Conservation (phyloP, 176 grass and related monocot genomes). For the Pontederia paniculata region DNA sequence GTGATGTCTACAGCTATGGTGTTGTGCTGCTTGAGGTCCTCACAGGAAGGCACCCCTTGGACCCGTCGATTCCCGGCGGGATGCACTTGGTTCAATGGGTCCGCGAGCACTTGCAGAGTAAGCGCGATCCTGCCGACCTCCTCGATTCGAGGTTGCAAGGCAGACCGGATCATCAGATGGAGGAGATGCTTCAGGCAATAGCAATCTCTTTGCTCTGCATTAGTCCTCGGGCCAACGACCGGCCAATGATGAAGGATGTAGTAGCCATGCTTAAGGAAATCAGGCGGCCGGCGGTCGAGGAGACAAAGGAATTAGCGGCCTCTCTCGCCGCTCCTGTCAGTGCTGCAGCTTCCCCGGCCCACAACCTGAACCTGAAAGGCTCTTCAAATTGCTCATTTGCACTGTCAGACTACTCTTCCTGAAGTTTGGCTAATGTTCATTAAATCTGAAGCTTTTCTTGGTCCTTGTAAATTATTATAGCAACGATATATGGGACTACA, state of each 20-base stretch:
- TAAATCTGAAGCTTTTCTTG: too few relatives aligned
- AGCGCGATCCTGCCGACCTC: slow-evolving; percentile 33
- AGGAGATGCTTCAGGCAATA: slow-evolving; percentile 81
- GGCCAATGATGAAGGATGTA: slow-evolving; percentile 86
- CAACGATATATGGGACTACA: too few relatives aligned
- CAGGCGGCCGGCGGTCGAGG: slow-evolving; percentile 31
- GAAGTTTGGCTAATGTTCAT: neutral
- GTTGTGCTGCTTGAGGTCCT: slow-evolving; percentile 73
- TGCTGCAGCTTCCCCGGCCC: slow-evolving; percentile 18
- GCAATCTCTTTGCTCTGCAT: slow-evolving; percentile 56
- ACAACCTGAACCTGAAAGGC: slow-evolving; percentile 26
- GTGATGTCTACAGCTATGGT: slow-evolving; percentile 92
- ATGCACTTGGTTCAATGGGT: slow-evolving; percentile 80
- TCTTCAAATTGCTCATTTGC: slow-evolving; percentile 77
- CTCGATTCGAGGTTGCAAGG: slow-evolving; percentile 66
- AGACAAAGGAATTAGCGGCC: slow-evolving; percentile 25
- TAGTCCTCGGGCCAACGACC: slow-evolving; percentile 45
- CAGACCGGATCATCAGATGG: slow-evolving; percentile 44
- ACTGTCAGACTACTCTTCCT: slow-evolving; percentile 70
- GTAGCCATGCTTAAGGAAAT: slow-evolving; percentile 69
- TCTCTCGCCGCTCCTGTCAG: neutral
- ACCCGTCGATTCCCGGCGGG: slow-evolving; percentile 59
- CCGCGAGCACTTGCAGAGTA: slow-evolving; percentile 52
- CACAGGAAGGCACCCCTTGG: slow-evolving; percentile 62
- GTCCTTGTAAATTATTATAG: too few relatives aligned